These are phyloP conservation scores for Paecilomyces variotii DNA, from an alignment of 2,329 filamentous ascomycete species.

Conservation along the genomic window DNA sequence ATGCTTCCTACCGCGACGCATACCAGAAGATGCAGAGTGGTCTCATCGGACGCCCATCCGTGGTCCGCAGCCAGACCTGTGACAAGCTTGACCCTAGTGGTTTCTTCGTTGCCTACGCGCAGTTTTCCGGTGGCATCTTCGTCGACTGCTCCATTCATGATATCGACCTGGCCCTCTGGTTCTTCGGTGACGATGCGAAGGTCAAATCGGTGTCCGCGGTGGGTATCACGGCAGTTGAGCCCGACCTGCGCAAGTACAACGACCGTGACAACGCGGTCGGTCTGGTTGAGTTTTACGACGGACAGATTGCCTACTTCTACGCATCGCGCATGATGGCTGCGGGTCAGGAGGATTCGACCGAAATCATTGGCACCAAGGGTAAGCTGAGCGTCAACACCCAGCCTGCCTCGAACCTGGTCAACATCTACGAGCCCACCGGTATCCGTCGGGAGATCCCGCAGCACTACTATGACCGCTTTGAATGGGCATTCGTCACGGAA, in stretches of 20 bases:
- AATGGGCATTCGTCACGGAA: slow-evolving; percentile 57
- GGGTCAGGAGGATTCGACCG: slow-evolving; percentile 27
- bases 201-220: slow-evolving; percentile 25
- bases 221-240: slow-evolving; percentile 20
- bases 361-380: slow-evolving; percentile 36
- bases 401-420: slow-evolving; percentile 49
- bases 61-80: slow-evolving; percentile 55
- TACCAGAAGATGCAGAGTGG: slow-evolving; percentile 40
- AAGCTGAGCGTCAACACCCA: slow-evolving; percentile 56
- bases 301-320: slow-evolving; percentile 27
- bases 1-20: slow-evolving; percentile 52
- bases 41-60: slow-evolving; percentile 47
- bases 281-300: slow-evolving; percentile 29
- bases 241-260: slow-evolving; percentile 22
- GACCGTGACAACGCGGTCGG: slow-evolving; percentile 31
- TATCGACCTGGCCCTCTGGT: slow-evolving; percentile 45
- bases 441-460: slow-evolving; percentile 53
- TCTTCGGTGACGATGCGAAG: slow-evolving; percentile 16
- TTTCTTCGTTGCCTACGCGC: slow-evolving; percentile 56
- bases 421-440: slow-evolving; percentile 47
- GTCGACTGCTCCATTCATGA: slow-evolving; percentile 60
- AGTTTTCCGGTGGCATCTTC: slow-evolving; percentile 55
- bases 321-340: slow-evolving; percentile 28
- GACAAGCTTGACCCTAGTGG: slow-evolving; percentile 53
- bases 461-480: slow-evolving; percentile 58